Evolutionary conservation across 345 rosid species (phyloP), one percentile per base, ranked within the genome.

Genomic region (Aurinia saxatilis): DNA sequence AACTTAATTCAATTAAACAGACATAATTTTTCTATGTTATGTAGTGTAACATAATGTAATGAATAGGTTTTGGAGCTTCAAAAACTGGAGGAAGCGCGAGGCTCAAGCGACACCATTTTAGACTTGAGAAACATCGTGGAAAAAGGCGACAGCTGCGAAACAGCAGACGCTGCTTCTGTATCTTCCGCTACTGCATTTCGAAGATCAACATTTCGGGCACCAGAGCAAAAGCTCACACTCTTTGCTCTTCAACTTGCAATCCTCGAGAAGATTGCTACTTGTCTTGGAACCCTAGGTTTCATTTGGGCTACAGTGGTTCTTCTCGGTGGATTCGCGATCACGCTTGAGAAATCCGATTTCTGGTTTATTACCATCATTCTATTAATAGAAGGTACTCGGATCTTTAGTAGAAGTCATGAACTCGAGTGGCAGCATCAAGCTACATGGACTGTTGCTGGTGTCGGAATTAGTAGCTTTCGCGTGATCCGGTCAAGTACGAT

Each of bases 261-360:
- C 46, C 71, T 88, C 1, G 98, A 91, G 79, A 91, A 91, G 75
- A 66, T 83, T 3, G 98, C 98, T 3, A 88, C 95, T 4, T 81
- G 88, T 7, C 73, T 91, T 0, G 98, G 96, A 56, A 80, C 98
- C 1, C 83, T 91, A 0, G 95, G 98, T 2, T 91, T 91, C 57
- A 86, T 88, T 66, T 88, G 98, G 98, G 98, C 95, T 15, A 91
- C 98, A 0, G 96, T 91, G 31, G 96, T 91, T 63, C 96, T 88
- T 5, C 82, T 91, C 0, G 98, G 96, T 0, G 98, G 98, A 8
- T 88, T 91, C 50, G 98, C 98, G 8, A 86, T 88, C 67, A 81
- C 90, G 13, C 75, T 91, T 44, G 95, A 91, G 29, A 71, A 70
- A 35, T 80, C 90, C 4, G 98, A 91, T 68, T 91, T 91, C 53